Evolutionary conservation across 306 rosid genomes (phyloP), one percentile per base, ranked within the genome.

Genomic region (Quercus agrifolia): DNA sequence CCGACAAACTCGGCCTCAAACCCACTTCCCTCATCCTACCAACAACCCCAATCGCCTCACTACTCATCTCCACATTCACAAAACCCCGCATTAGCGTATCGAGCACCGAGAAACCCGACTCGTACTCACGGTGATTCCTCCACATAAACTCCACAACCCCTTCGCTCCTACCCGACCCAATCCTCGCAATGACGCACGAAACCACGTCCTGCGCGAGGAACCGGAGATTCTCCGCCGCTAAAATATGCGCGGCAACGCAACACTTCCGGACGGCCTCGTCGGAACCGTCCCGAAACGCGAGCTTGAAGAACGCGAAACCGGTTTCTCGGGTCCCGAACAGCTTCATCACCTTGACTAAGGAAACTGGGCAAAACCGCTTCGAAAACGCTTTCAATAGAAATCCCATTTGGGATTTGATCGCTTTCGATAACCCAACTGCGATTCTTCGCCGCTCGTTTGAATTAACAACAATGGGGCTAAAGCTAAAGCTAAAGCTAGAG

Each of bases 231-330:
- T 84, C 77, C 0, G 89, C 82, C 5, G 94, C 89, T 63, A 92
- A 82, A 71, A 88, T 41, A 76, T 86, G 92, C 0, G 96, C 94
- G 10, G 83, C 89, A 20, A 89, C 63, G 64, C 94, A 91, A 19
- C 83, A 86, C 55, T 77, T 74, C 75, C 68, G 75, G 38, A 93
- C 83, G 52, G 46, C 54, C 51, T 56, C 82, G 14, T 85, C 87
- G 21, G 80, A 87, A 23, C 79, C 87, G 62, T 88, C 86, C 58
- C 82, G 77, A 69, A 89, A 85, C 0, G 89, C 90, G 15, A 89
- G 33, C 46, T 91, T 91, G 69, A 93, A 93, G 87, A 93, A 93
- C 28, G 94, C 90, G 77, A 85, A 87, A 17, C 92, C 94, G 25
- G 88, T 78, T 70, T 85, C 87, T 31, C 90, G 80, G 25, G 77